Percentiles rank a stretch among this genome's conserved stretches.
phyloP scores from a whole-genome alignment of 1,139 yeast species.

The Candida tropicalis region DNA sequence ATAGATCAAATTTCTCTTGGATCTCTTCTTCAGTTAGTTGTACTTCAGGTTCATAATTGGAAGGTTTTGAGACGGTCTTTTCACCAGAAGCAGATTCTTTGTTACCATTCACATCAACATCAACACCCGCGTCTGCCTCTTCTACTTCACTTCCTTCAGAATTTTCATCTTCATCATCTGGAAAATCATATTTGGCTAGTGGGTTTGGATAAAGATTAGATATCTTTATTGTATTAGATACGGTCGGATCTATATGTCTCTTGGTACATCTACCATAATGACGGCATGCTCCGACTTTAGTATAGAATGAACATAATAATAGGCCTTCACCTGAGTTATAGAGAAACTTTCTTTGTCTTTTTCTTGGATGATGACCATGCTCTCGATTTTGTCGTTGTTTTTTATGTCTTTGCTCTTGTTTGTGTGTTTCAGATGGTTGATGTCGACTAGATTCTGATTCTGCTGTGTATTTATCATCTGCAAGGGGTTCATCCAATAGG shows the following conservation, averaged over 20 bases:
- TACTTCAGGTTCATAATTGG: constrained; percentile 6
- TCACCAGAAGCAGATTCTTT: neutral
- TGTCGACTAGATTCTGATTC: too few species aligned
- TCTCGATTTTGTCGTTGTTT: neutral
- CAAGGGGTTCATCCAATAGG: too few species aligned
- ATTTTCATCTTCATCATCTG: constrained; percentile 20
- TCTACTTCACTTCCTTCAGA: too few species aligned
- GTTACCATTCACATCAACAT: neutral
- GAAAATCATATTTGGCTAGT: constrained; percentile 31
- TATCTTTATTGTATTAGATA: constrained; percentile 66
- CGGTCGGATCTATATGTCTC: constrained; percentile 67
- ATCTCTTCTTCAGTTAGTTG: constrained; percentile 40
- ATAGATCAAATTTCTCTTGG: constrained; percentile 59
- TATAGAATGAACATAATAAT: constrained; percentile 56
- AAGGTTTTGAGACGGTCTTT: too few species aligned
- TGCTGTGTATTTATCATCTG: too few species aligned
- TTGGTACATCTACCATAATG: constrained; percentile 91
- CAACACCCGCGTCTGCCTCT: too few species aligned
- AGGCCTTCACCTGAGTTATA: neutral
- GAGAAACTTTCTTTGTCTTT: too few species aligned
- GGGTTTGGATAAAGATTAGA: constrained; percentile 76
- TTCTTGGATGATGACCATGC: neutral
- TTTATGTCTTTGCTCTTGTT: too few species aligned
- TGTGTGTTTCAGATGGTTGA: too few species aligned
- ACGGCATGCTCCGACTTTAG: constrained; percentile 89